Base-by-base conservation (phyloP, 306 rosid species). In the Arachis stenosperma region DNA sequence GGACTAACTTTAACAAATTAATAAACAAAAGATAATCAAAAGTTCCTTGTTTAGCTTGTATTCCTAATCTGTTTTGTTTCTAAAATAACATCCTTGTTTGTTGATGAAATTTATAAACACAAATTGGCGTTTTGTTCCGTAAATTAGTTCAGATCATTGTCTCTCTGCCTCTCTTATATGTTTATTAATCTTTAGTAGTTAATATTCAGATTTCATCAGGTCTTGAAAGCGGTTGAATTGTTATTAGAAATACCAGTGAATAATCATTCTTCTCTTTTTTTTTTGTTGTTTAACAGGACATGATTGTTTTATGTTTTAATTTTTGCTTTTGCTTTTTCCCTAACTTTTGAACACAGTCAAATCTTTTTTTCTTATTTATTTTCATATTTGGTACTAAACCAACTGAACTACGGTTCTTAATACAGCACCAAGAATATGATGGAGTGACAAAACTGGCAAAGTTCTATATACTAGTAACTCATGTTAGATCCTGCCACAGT, bases 351-450 rank as follows among this genome's bases (percentile, higher is more conserved):
- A 42, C 3, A 2, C 37, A 33, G 4, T 33, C 37, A 33, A 33
- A 33, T 33, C 37, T 4, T 33, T 33, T 33, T 2, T 42, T 30
- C 22, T 47, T 46, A 17, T 8, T 50, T n/a, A 17, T 2, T 55
- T 13, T n/a, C 11, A 30, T 51, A 56, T 12, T 1, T 71, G 17
- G 5, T 27, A 41, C 59, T 13, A 29, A 65, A 63, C 66, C 70
- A 65, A 61, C 6, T n/a, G 12, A 13, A 65, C n/a, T 66, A 6
- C 66, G 79, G 42, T 67, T 56, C 41, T 53, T 61, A 57, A 22
- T 79, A 84, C 88, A 89, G 91, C 91, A 61, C 94, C 94, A 74
- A 84, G 94, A 70, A 71, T 81, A 30, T 89, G 86, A 89, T 79
- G 61, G 65, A 29, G 50, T 37, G 56, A 9, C 13, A 60, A 59